These are phyloP conservation scores for Apiospora marii DNA, from an alignment of 2,329 filamentous ascomycete genomes.

Conservation along the genomic window DNA sequence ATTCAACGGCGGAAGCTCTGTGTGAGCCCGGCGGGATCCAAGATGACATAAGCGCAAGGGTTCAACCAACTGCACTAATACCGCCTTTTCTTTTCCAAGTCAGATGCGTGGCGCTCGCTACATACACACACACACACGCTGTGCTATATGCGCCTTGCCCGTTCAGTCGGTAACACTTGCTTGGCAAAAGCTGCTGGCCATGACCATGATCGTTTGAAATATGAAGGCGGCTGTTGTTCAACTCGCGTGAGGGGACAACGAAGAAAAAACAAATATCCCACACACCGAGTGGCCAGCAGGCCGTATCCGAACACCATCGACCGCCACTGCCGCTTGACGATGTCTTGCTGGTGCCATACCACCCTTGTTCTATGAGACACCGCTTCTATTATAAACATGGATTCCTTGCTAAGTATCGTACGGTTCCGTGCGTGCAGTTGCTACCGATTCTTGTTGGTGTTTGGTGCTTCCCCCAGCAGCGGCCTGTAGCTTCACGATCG, in stretches of 20 bases:
- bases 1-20: background rate
- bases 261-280: background rate
- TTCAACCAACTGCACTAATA: background rate
- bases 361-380: constrained; percentile 14
- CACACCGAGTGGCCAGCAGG: background rate
- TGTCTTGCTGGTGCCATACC: constrained; percentile 11
- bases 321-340: constrained; percentile 16
- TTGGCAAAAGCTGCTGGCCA: background rate
- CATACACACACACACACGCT: background rate
- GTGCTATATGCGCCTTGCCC: background rate
- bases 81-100: background rate
- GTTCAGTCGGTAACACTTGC: constrained; percentile 10
- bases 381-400: background rate
- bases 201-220: background rate
- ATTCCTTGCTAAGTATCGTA: background rate
- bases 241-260: background rate
- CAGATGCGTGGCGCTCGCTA: background rate
- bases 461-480: background rate
- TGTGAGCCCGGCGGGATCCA: background rate
- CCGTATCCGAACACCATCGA: background rate
- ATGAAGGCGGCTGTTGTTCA: background rate
- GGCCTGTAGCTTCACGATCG: constrained; percentile 1
- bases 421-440: background rate
- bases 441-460: background rate
- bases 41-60: background rate